Evolutionary conservation across 2,329 filamentous ascomycete genomes (phyloP).

Genomic region (Ophiostoma novo-ulmi): DNA sequence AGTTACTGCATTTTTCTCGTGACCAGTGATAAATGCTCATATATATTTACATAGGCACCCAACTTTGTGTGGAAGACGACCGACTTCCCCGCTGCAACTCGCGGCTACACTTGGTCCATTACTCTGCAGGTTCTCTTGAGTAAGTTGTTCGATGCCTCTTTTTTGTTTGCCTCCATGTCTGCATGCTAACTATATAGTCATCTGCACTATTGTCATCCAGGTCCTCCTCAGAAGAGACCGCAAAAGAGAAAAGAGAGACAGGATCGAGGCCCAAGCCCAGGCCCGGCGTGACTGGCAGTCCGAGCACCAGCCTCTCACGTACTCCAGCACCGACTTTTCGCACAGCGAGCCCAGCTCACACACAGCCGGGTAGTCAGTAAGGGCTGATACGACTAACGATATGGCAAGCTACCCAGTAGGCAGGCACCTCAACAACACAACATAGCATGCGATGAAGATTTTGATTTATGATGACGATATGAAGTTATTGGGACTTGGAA

Average conservation of each 20-base stretch:
- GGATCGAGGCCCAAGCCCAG: neutral
- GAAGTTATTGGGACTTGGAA: too few species aligned
- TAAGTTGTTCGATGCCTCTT: neutral
- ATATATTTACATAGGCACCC: constrained; percentile 27
- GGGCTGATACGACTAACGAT: neutral
- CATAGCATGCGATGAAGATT: neutral
- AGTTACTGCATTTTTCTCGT: neutral
- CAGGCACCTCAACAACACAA: neutral
- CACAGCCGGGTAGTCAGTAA: neutral
- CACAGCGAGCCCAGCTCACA: neutral
- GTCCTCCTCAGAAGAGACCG: constrained; percentile 33
- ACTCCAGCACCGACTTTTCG: neutral
- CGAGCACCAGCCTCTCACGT: neutral
- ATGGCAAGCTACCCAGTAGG: neutral
- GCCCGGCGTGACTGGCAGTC: neutral
- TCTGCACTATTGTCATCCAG: constrained; percentile 32
- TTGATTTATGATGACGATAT: neutral
- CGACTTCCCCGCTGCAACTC: constrained; percentile 36
- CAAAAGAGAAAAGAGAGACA: neutral
- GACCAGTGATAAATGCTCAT: neutral
- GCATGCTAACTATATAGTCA: constrained; percentile 23
- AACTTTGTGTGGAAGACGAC: constrained; percentile 42
- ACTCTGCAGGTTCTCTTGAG: constrained; percentile 33
- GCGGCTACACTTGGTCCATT: constrained; percentile 38
- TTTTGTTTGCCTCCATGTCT: too few species aligned